Base-by-base conservation (phyloP, 1,139 yeast species). In the Magnusiomyces sp. region DNA sequence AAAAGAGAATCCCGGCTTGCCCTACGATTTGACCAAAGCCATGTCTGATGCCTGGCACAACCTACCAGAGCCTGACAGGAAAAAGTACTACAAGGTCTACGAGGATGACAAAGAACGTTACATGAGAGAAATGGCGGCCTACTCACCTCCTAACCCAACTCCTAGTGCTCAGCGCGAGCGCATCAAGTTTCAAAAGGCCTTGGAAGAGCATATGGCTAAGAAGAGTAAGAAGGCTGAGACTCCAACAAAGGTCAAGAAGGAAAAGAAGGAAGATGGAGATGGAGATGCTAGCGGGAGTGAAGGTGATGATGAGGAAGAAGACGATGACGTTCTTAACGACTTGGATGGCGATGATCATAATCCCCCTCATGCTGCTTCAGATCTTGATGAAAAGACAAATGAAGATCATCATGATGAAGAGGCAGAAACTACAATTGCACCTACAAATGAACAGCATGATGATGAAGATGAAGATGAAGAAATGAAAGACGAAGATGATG, bases 11-110 rank as follows among this genome's bases (percentile, higher is more conserved):
- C 74, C 76, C 2, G 83, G 81, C 1, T 74, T 73, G 40, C 71
- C 73, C 20, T 70, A 70, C 37, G 95, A 86, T 61, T 72, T 87
- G 51, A 82, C 94, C 1, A 81, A 79, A 59, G 81, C 83, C 17
- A 73, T 90, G 72, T 83, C 95, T 1, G 96, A 87, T 57, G 81
- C 82, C 2, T 90, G 97, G 97, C 87, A 85, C 60, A 74, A 73
- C 52, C 72, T 90, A 59, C 77, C 74, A 53, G 85, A 82, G 43
- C 86, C 77, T 41, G 84, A 77, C 23, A 76, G 87, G 51, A 80
- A 77, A 59, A 94, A 94, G 9, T 90, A 79, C 65, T 81, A 81
- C 60, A 82, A 83, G 54, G 66, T 83, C 51, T 89, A 83, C 62
- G 94, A 83, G 62, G 87, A 83, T 52, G 97, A 88, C 58, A 81